These are phyloP conservation scores for Diaporthe ilicicola DNA, from an alignment of 2,329 filamentous ascomycete species.

Conservation along the genomic window DNA sequence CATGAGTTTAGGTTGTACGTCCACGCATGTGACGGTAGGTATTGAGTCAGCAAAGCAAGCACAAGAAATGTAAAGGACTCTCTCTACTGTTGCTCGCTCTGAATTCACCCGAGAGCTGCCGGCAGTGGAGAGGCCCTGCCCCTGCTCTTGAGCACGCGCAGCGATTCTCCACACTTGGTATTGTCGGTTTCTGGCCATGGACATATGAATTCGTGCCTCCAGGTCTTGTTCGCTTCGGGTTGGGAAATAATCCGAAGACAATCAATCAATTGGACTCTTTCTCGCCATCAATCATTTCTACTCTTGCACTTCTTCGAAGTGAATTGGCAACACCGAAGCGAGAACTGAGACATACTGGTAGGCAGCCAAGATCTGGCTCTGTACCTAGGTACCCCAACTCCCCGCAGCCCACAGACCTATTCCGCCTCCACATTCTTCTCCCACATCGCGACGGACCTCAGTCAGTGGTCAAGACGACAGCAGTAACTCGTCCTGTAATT, in stretches of 20 bases:
- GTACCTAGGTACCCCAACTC: neutral
- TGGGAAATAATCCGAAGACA: neutral
- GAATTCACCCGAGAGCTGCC: slow-evolving; percentile 17
- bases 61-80: neutral
- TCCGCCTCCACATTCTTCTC: neutral
- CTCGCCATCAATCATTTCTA: too few relatives aligned
- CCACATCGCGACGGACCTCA: neutral
- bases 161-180: slow-evolving; percentile 22
- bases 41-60: neutral
- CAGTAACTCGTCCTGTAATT: neutral
- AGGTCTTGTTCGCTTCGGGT: neutral
- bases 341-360: neutral
- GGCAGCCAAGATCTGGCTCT: neutral
- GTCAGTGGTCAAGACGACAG: neutral
- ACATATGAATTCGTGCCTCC: neutral
- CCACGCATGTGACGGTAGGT: neutral
- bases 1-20: neutral
- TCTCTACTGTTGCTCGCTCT: neutral
- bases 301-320: neutral
- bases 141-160: neutral
- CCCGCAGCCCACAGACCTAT: slow-evolving; percentile 4
- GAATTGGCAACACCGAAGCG: neutral
- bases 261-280: neutral
- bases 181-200: neutral
- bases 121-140: neutral